Percentiles rank a stretch among this genome's conserved stretches.
These are phyloP conservation scores for Paramecium tetraurelia DNA, from an alignment of 73 alveolate genomes.

Conservation along the genomic window DNA sequence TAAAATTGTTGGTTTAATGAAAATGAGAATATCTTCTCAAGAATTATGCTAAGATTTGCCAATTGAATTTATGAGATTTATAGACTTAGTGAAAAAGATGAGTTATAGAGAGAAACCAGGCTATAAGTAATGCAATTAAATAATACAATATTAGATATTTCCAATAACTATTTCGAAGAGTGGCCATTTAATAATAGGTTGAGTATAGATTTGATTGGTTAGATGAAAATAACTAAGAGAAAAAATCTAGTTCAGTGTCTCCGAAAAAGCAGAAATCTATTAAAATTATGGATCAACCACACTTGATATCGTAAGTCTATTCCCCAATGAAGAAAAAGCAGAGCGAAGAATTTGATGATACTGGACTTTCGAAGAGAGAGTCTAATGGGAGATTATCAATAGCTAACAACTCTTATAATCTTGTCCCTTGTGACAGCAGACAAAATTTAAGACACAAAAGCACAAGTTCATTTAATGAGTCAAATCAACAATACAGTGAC, in stretches of 20 bases:
- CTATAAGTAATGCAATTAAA: conserved; percentile 62
- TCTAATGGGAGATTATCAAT: neutral
- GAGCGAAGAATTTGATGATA: conserved; percentile 8
- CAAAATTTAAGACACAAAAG: neutral
- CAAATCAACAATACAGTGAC: neutral
- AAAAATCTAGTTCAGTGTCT: neutral
- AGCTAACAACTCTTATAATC: neutral
- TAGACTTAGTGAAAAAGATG: conserved; percentile 66
- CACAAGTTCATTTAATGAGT: neutral
- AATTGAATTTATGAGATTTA: conserved; percentile 31
- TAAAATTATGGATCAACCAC: neutral
- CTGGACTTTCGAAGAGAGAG: neutral
- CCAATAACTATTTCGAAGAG: neutral
- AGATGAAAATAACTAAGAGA: neutral
- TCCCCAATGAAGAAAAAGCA: neutral
- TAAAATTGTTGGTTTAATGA: conserved; percentile 82
- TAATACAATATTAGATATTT: neutral
- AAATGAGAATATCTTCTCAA: conserved; percentile 78
- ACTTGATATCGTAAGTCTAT: neutral
- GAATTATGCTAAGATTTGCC: conserved; percentile 78
- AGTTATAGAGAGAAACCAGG: conserved; percentile 85
- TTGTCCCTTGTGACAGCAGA: neutral
- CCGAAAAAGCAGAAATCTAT: neutral
- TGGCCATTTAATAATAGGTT: neutral
- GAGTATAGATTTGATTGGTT: conserved; percentile 23